Base-by-base conservation (phyloP, 345 rosid genomes). In the Brassica cretica region DNA sequence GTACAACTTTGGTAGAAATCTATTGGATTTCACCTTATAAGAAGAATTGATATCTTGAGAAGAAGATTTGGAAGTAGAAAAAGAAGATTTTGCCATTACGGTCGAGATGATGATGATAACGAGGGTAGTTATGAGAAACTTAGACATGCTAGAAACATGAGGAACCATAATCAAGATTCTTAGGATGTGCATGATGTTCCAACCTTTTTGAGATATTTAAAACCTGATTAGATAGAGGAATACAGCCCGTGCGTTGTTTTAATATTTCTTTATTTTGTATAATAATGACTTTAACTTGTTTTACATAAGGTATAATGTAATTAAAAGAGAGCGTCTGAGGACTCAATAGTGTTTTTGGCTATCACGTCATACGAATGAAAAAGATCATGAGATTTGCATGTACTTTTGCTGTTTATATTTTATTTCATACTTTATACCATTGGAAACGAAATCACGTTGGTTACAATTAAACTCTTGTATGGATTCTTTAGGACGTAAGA, bases 331-430 rank as follows among this genome's bases (percentile, higher is more conserved):
- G 73, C 1, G 8, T 39, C 24, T 65, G 61, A 71, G 61, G 60
- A 18, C 10, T 30, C 19, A 44, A 7, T 44, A 15, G 68, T 66
- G 11, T 35, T 51, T 73, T 44, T 58, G 72, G 77, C 61, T 59
- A 41, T 63, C 82, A 79, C 75, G 70, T 79, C 66, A 35, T 79
- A 18, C 55, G 78, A 74, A 68, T 74, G 78, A 53, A 27, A 63
- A 61, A 68, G 62, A 7, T 61, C 78, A 79, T 79, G 78, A 68
- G 9, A 41, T 37, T 68, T 63, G 82, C 78, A 60, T 78, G 77
- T 72, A 33, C 72, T 15, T 66, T 66, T 18, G 33, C 53, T 70
- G 70, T 63, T 77, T 64, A 51, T 15, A 51, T 2, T 51, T 51
- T 51, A 6, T 15, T 49, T 49, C 55, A 5, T 14, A 49, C 16